These are phyloP conservation scores for Eucalyptus erythrocorys DNA, from an alignment of 345 rosid species.

Conservation along the genomic window DNA sequence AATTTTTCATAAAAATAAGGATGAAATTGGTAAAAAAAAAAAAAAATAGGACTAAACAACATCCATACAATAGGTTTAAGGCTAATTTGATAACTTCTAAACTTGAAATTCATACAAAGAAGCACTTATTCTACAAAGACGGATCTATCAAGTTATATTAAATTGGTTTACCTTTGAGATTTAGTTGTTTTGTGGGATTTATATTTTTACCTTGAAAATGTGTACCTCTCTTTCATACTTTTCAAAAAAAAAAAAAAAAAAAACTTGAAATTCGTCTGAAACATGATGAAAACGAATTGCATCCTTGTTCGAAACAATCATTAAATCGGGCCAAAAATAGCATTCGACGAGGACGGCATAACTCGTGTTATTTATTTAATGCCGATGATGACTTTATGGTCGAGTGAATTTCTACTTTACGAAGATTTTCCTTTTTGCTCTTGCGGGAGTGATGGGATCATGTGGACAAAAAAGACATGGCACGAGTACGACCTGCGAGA, in stretches of 20 bases:
- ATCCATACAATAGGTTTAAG: fast-evolving
- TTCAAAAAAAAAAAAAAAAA: too few species aligned
- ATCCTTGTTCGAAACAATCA: neutral
- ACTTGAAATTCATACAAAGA: neutral
- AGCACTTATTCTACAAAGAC: too few species aligned
- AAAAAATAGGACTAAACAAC: fast-evolving
- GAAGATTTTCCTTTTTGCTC: neutral
- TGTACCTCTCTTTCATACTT: neutral
- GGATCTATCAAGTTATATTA: fast-evolving
- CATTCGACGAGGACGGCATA: neutral
- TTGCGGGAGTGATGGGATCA: neutral
- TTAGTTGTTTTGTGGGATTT: too few species aligned
- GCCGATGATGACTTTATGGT: neutral
- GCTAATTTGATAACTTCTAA: neutral
- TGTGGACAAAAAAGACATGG: neutral
- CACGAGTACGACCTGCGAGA: neutral
- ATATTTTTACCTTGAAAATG: too few species aligned
- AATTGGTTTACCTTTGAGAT: too few species aligned
- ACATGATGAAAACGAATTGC: neutral
- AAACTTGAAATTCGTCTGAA: neutral
- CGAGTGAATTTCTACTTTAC: neutral
- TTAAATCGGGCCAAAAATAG: neutral
- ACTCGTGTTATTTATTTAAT: neutral
- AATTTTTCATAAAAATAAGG: neutral
- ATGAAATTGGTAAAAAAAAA: fast-evolving